Conservation (phyloP, 2,329 filamentous ascomycete genomes). For the Apiospora sp. region DNA sequence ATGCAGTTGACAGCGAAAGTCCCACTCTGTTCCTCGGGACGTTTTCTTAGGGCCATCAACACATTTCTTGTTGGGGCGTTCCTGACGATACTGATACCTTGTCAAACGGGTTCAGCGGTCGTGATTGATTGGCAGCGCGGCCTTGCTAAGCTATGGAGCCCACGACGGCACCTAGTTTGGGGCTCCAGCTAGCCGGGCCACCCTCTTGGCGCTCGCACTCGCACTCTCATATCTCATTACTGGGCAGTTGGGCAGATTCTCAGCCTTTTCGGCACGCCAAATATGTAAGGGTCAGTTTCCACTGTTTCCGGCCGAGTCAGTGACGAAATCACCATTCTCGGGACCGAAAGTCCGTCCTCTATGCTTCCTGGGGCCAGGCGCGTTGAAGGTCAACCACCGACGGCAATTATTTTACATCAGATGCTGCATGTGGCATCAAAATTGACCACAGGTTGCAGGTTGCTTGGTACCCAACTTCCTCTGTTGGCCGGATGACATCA, state of each 20-base stretch:
- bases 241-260: not conserved
- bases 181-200: not conserved
- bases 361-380: not conserved
- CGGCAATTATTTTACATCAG: not conserved
- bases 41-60: not conserved
- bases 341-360: not conserved
- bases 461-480: not conserved
- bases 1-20: not conserved
- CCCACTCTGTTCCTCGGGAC: slow-evolving; percentile 8
- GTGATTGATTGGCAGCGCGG: not conserved
- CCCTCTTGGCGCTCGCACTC: not conserved
- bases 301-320: not conserved
- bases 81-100: not conserved
- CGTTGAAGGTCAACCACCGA: not conserved
- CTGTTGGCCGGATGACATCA: not conserved
- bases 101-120: not conserved
- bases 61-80: slow-evolving; percentile 4
- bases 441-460: not conserved
- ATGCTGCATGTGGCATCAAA: not conserved
- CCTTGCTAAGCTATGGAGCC: not conserved
- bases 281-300: not conserved
- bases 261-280: not conserved
- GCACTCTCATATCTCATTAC: no score
- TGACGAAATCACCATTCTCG: not conserved
- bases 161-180: not conserved